These are phyloP conservation scores for Aspergillus arachidicola DNA, from an alignment of 2,329 filamentous ascomycete genomes.

Conservation along the genomic window DNA sequence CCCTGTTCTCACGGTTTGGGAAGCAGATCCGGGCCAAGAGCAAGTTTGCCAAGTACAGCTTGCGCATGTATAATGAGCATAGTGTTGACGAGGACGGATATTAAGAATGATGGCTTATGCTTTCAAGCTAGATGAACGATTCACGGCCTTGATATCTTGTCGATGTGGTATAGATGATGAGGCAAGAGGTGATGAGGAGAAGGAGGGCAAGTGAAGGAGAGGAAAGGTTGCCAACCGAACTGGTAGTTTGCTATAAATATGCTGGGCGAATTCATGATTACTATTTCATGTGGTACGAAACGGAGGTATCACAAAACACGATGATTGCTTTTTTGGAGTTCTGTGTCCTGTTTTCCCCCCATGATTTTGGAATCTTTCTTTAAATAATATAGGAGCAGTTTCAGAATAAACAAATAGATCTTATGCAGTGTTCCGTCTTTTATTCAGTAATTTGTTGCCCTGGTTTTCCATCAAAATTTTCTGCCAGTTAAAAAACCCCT, in stretches of 20 bases:
- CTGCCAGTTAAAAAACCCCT: slow-evolving; percentile 1
- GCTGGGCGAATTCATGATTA: background rate
- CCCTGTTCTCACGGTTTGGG: slow-evolving; percentile 38
- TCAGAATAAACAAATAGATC: background rate
- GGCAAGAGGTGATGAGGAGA: too few relatives aligned
- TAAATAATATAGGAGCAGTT: background rate
- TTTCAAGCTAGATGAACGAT: background rate
- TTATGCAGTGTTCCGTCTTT: background rate
- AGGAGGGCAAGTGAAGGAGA: too few relatives aligned
- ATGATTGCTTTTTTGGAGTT: background rate
- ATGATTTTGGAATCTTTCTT: background rate
- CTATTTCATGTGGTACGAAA: background rate
- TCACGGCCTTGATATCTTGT: background rate
- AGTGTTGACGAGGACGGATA: slow-evolving; percentile 30
- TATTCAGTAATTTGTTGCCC: background rate
- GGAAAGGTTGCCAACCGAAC: background rate
- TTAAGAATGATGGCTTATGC: slow-evolving; percentile 3
- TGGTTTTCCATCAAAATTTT: background rate
- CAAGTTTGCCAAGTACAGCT: slow-evolving; percentile 37
- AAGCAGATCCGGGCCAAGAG: slow-evolving; percentile 35
- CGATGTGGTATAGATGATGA: background rate
- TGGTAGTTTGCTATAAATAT: slow-evolving; percentile 1
- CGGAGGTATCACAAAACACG: background rate
- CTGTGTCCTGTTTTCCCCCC: background rate
- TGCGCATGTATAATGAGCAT: slow-evolving; percentile 30